Percentiles rank a stretch among this genome's conserved stretches.
Conservation (phyloP, 495 filamentous ascomycete genomes). For the Pyrenula massariospora region DNA sequence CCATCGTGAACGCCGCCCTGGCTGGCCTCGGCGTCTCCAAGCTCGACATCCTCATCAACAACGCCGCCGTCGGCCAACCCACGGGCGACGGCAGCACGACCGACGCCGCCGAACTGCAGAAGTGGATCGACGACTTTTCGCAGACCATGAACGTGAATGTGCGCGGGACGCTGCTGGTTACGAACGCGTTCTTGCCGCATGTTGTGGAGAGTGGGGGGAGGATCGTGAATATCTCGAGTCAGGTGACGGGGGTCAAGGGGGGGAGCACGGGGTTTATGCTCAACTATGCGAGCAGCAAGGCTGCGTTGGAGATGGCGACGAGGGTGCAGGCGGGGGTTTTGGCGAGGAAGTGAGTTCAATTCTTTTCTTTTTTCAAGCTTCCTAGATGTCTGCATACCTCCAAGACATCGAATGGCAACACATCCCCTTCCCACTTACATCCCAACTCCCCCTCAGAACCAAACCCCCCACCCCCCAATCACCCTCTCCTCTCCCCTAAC, state of each 20-base stretch:
- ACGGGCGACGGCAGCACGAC: not conserved
- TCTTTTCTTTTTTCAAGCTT: no score
- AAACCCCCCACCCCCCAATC: no score
- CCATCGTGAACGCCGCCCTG: conserved; percentile 29
- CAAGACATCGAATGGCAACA: no score
- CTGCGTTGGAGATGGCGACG: not conserved
- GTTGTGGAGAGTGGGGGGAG: not conserved
- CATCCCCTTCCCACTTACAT: not conserved
- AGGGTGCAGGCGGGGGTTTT: not conserved
- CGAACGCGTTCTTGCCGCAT: not conserved
- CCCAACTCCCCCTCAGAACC: not conserved
- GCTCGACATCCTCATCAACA: conserved; percentile 55
- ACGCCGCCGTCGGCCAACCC: conserved; percentile 22
- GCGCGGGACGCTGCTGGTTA: conserved; percentile 36
- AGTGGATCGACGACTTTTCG: conserved; percentile 49
- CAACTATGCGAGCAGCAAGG: not conserved
- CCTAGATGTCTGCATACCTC: no score
- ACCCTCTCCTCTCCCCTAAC: not conserved
- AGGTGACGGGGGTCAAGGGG: not conserved
- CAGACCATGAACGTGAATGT: conserved; percentile 44
- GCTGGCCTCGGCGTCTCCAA: conserved; percentile 22
- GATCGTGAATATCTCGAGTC: not conserved
- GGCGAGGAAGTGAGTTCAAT: not conserved
- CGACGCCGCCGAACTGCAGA: conserved; percentile 34
- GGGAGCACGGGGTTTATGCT: not conserved